Percentiles rank a stretch among this genome's conserved stretches.
Conservation (phyloP, 2,329 filamentous ascomycete genomes). For the Coniochaeta pulveracea region DNA sequence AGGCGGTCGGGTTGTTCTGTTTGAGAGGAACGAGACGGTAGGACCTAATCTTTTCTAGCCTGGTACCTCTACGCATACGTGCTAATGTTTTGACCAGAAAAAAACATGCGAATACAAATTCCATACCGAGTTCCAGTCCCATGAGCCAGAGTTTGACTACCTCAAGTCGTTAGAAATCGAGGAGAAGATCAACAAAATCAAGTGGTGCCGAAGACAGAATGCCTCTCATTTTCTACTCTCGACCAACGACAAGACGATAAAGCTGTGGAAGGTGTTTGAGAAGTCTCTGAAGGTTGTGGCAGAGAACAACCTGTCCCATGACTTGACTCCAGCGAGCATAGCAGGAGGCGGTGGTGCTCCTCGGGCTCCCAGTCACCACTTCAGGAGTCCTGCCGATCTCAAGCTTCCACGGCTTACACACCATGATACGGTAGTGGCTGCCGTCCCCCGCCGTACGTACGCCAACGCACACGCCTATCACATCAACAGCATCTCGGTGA, state of each 20-base stretch:
- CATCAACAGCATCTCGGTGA: constrained; percentile 99
- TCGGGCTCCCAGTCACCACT: constrained; percentile 59
- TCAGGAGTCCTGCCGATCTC: constrained; percentile 70
- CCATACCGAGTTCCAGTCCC: constrained; percentile 98
- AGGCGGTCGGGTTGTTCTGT: constrained; percentile 73
- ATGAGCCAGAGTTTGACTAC: constrained; percentile 99
- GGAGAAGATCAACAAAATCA: constrained; percentile 99
- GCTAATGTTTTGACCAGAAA: constrained; percentile 53
- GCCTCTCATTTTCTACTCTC: constrained; percentile 96
- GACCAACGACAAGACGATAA: constrained; percentile 99
- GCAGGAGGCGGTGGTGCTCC: constrained; percentile 69
- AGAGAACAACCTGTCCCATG: constrained; percentile 95
- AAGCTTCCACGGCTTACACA: constrained; percentile 94
- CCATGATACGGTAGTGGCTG: constrained; percentile 95
- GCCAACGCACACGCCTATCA: constrained; percentile 98
- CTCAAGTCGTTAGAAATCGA: constrained; percentile 98
- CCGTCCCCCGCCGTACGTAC: constrained; percentile 90
- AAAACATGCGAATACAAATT: constrained; percentile 99
- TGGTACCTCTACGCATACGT: not conserved
- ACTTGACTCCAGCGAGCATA: constrained; percentile 67
- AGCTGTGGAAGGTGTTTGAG: constrained; percentile 99
- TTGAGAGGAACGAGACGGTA: constrained; percentile 93
- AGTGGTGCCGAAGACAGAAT: constrained; percentile 98
- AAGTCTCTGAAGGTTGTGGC: constrained; percentile 98
- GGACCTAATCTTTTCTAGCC: constrained; percentile 18